A percentile compares a stretch with the other conserved stretches of the same genome.
These are phyloP conservation scores for Sodiomyces alkalinus DNA, from an alignment of 2,329 filamentous ascomycete genomes.

Conservation along the genomic window DNA sequence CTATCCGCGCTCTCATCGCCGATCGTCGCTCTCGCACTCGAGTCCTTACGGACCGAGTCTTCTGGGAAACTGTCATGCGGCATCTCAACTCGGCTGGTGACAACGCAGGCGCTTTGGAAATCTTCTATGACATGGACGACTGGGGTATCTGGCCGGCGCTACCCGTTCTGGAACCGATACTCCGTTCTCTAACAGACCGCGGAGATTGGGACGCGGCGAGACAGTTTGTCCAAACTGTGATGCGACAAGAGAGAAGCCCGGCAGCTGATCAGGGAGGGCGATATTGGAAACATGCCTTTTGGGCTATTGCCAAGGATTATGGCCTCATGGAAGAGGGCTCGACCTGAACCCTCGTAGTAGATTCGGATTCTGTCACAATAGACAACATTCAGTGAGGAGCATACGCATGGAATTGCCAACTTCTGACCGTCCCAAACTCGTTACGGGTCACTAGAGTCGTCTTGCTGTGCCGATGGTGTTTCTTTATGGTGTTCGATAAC, in stretches of 20 bases:
- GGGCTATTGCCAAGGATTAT: slow-evolving; percentile 27
- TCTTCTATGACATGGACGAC: slow-evolving; percentile 29
- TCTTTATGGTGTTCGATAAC: too few species aligned
- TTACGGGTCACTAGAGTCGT: too few species aligned
- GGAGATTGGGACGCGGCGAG: slow-evolving; percentile 14
- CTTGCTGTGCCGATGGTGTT: too few species aligned
- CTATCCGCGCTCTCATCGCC: slow-evolving; percentile 44
- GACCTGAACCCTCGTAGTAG: too few species aligned
- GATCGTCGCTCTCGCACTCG: slow-evolving; percentile 20
- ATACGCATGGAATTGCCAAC: too few species aligned
- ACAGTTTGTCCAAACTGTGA: slow-evolving; percentile 17
- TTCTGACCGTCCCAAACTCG: too few species aligned
- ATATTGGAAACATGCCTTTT: slow-evolving; percentile 34
- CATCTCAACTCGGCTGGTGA: slow-evolving; percentile 6
- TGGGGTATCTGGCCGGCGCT: slow-evolving; percentile 11
- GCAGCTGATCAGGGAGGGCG: slow-evolving; percentile 10
- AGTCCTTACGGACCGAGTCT: slow-evolving; percentile 11
- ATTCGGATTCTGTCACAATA: too few species aligned
- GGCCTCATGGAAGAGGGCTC: slow-evolving; percentile 19
- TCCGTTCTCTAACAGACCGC: slow-evolving; percentile 4
- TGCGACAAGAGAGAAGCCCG: slow-evolving; percentile 3
- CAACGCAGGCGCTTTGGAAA: slow-evolving; percentile 9
- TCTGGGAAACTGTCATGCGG: slow-evolving; percentile 9
- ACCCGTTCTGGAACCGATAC: slow-evolving; percentile 6
- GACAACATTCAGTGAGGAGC: too few species aligned